Evolutionary conservation across 768 basidiomycete species (phyloP).

Genomic region (Hemileccinum impolitum): DNA sequence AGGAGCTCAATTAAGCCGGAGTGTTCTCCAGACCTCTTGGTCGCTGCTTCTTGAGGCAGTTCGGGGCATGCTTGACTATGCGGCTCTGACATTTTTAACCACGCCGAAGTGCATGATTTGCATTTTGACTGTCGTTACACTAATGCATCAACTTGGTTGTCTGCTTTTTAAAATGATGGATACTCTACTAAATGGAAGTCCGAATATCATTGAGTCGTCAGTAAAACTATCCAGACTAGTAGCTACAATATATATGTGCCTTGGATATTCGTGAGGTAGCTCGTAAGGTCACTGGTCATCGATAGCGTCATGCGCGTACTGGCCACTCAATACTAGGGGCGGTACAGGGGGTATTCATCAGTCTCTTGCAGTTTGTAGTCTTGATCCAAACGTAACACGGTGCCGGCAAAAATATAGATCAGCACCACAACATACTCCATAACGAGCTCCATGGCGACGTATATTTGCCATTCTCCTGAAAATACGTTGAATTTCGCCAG

Average conservation of each 20-base stretch:
- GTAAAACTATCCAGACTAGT: too few relatives aligned
- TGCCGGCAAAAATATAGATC: slow-evolving; percentile 39
- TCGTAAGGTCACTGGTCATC: not conserved
- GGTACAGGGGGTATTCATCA: slow-evolving; percentile 35
- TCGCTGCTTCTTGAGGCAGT: slow-evolving; percentile 36
- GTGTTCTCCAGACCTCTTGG: slow-evolving; percentile 46
- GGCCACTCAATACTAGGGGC: slow-evolving; percentile 25
- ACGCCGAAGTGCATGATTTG: too few relatives aligned
- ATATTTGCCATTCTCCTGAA: slow-evolving; percentile 56
- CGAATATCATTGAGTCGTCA: not conserved
- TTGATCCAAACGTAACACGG: slow-evolving; percentile 27
- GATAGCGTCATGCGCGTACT: not conserved
- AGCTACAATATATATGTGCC: too few relatives aligned
- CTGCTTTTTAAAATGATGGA: not conserved
- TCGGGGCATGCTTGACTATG: slow-evolving; percentile 75
- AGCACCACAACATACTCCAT: slow-evolving; percentile 54
- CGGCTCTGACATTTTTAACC: slow-evolving; percentile 47
- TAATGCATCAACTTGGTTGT: not conserved
- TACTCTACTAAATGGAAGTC: not conserved
- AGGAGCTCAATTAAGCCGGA: slow-evolving; percentile 81
- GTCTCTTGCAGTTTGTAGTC: slow-evolving; percentile 26
- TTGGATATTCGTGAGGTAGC: not conserved
- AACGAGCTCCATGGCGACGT: slow-evolving; percentile 53
- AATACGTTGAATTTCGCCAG: slow-evolving; percentile 56
- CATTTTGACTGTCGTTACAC: not conserved